Evolutionary conservation across 1,284 basidiomycete species (phyloP).

Genomic region (Porodaedalea pini): DNA sequence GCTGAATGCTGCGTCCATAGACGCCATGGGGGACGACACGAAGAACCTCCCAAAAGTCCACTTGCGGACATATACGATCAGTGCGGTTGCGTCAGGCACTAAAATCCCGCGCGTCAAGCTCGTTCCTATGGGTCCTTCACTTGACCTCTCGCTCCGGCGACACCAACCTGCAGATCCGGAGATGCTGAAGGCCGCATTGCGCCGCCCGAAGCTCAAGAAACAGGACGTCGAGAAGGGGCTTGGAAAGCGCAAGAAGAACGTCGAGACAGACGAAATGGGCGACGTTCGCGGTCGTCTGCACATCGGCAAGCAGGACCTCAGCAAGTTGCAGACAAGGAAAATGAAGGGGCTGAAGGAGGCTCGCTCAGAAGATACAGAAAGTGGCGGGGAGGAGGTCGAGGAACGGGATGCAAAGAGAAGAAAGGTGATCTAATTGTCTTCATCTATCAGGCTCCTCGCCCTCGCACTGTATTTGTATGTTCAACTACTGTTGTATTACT

Average conservation of each 20-base stretch:
- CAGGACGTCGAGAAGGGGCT: constrained; percentile 79
- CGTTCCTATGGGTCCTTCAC: constrained; percentile 85
- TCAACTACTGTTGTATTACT: background rate
- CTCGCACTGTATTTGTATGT: constrained; percentile 10
- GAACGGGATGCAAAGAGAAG: constrained; percentile 21
- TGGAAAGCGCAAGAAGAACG: constrained; percentile 92
- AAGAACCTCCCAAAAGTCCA: constrained; percentile 75
- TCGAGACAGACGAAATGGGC: constrained; percentile 98
- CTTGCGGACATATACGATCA: constrained; percentile 83
- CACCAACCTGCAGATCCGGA: constrained; percentile 75
- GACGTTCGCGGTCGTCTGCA: constrained; percentile 91
- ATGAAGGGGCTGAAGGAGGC: constrained; percentile 82
- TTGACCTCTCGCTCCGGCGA: constrained; percentile 82
- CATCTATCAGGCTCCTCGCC: background rate
- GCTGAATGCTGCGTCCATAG: constrained; percentile 43
- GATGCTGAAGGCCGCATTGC: constrained; percentile 77
- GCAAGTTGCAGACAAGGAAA: constrained; percentile 83
- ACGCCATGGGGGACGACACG: constrained; percentile 35
- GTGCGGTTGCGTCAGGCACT: constrained; percentile 72
- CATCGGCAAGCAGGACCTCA: constrained; percentile 86
- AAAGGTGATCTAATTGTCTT: background rate
- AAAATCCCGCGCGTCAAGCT: constrained; percentile 81
- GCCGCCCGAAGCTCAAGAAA: constrained; percentile 84
- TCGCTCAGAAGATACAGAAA: constrained; percentile 30
- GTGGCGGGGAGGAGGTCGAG: constrained; percentile 22